phyloP scores from a whole-genome alignment of 768 basidiomycete genomes.

The Candolleomyces eurysporus region DNA sequence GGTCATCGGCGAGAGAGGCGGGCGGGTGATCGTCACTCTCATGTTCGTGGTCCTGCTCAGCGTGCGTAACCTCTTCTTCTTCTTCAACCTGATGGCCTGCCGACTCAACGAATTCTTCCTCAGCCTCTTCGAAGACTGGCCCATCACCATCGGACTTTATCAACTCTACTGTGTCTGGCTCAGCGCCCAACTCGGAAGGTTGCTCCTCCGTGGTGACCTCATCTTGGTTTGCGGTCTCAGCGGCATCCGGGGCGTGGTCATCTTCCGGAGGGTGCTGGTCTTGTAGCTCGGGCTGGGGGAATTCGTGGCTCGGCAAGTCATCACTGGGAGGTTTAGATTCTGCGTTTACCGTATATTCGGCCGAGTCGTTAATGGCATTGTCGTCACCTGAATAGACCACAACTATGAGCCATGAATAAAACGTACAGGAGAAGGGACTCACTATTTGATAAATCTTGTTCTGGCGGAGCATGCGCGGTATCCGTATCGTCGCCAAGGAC shows the following conservation, averaged over 20 bases:
- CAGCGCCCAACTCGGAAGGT: too few relatives aligned
- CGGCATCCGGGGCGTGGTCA: neutral
- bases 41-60: conserved; percentile 8
- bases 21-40: conserved; percentile 2
- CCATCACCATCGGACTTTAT: too few relatives aligned
- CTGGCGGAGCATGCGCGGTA: too few relatives aligned
- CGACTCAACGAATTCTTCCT: neutral
- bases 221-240: conserved; percentile 1
- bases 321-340: neutral
- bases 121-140: too few relatives aligned
- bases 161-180: too few relatives aligned
- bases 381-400: neutral
- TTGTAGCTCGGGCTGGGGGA: conserved; percentile 9
- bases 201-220: too few relatives aligned
- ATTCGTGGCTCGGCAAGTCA: conserved; percentile 1
- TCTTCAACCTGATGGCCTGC: conserved; percentile 1
- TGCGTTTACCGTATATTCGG: neutral
- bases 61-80: conserved; percentile 4
- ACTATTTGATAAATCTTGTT: too few relatives aligned
- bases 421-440: too few relatives aligned
- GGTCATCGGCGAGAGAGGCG: conserved; percentile 10
- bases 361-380: neutral
- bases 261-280: conserved; percentile 1
- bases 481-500: conserved; percentile 7
- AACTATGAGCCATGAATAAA: too few relatives aligned